Conservation (phyloP, 1,139 yeast species). For the Candida glucosophila region DNA sequence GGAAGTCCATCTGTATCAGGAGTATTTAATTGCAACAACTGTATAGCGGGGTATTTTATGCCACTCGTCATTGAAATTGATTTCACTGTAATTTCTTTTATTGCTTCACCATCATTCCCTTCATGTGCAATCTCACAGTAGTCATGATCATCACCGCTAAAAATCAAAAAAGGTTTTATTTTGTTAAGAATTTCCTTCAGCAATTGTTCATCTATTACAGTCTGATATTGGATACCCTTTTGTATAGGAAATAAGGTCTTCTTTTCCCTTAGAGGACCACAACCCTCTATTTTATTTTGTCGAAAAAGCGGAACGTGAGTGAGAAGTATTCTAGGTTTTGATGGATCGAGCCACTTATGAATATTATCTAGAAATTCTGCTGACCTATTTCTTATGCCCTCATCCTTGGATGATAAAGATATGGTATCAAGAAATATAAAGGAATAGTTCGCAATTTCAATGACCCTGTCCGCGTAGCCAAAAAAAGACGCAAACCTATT, state of each 20-base stretch:
- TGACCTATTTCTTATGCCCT: conserved; percentile 15
- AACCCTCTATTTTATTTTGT: conserved; percentile 18
- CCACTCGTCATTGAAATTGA: conserved; percentile 94
- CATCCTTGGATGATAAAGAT: conserved; percentile 48
- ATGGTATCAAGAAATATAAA: conserved; percentile 74
- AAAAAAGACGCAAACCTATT: conserved; percentile 62
- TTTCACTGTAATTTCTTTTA: conserved; percentile 77
- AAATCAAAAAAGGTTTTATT: conserved; percentile 58
- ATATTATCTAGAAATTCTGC: conserved; percentile 18
- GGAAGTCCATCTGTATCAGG: too few relatives aligned
- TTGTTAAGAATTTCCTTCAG: conserved; percentile 47
- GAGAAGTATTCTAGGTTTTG: conserved; percentile 59
- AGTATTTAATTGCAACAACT: conserved; percentile 61
- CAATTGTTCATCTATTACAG: conserved; percentile 43
- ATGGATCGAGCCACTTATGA: conserved; percentile 13
- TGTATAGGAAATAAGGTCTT: conserved; percentile 51
- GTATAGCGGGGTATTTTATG: conserved; percentile 74
- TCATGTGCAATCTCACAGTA: conserved; percentile 73
- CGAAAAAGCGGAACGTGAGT: conserved; percentile 45
- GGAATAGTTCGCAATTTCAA: conserved; percentile 65
- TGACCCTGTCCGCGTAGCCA: conserved; percentile 56
- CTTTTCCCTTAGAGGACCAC: conserved; percentile 46
- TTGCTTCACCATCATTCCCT: conserved; percentile 24
- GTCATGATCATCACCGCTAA: conserved; percentile 96
- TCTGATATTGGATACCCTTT: conserved; percentile 57